phyloP scores from a whole-genome alignment of 1,284 basidiomycete genomes.

The Sporisorium sorghi region DNA sequence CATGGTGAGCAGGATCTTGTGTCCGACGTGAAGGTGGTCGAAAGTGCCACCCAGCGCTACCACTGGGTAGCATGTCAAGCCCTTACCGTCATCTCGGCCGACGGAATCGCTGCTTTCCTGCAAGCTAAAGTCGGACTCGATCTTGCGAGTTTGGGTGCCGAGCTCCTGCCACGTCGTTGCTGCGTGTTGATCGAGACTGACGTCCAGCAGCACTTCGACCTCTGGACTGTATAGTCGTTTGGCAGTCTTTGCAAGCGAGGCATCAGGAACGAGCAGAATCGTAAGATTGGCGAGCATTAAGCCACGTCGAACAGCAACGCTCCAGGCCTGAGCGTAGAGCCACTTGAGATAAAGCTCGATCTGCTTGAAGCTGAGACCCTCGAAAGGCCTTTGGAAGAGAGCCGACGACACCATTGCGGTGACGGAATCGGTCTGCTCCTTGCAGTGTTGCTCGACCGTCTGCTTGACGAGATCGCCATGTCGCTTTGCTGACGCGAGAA shows the following conservation, averaged over 20 bases:
- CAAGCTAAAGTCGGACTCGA: conserved; percentile 16
- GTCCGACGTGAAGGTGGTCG: conserved; percentile 95
- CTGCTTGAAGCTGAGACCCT: conserved; percentile 39
- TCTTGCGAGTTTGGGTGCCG: not conserved
- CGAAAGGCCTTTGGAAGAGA: conserved; percentile 31
- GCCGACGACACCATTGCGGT: conserved; percentile 33
- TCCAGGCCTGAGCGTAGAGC: conserved; percentile 63
- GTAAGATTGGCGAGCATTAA: conserved; percentile 55
- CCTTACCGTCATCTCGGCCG: conserved; percentile 40
- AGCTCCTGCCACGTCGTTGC: conserved; percentile 19
- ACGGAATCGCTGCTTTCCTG: conserved; percentile 10
- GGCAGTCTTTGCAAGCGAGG: conserved; percentile 9
- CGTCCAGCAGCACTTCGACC: conserved; percentile 25
- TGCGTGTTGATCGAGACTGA: not conserved
- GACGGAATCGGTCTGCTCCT: conserved; percentile 29
- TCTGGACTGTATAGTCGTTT: conserved; percentile 1
- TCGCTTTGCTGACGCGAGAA: conserved; percentile 31
- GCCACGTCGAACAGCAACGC: conserved; percentile 47
- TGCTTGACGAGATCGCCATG: conserved; percentile 44
- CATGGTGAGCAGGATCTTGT: conserved; percentile 96
- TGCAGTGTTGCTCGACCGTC: conserved; percentile 24
- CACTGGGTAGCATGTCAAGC: conserved; percentile 30
- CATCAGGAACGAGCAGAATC: conserved; percentile 51
- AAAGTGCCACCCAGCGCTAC: conserved; percentile 82
- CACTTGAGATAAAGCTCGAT: conserved; percentile 62